Evolutionary conservation across 1,284 basidiomycete genomes (phyloP).

Genomic region (Puccinia sorghi): DNA sequence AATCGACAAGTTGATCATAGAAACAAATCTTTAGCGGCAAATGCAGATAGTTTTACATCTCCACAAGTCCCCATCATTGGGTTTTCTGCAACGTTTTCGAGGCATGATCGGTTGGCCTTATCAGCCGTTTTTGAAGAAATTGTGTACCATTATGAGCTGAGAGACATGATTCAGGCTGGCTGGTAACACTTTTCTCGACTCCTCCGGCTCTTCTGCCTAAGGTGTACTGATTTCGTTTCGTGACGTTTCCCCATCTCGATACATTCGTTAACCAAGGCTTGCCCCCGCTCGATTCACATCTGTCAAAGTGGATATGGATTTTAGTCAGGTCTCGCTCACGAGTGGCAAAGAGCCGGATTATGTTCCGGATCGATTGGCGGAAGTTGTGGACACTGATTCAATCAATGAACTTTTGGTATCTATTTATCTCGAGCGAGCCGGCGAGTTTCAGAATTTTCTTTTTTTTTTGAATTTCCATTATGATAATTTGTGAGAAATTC

Average conservation of each 20-base stretch:
- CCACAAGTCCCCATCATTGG: slow-evolving; percentile 76
- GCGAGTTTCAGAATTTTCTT: slow-evolving; percentile 60
- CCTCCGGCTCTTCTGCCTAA: not conserved
- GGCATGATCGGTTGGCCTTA: slow-evolving; percentile 86
- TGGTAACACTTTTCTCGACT: slow-evolving; percentile 64
- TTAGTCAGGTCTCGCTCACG: slow-evolving; percentile 68
- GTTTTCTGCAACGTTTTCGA: slow-evolving; percentile 90
- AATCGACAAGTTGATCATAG: slow-evolving; percentile 61
- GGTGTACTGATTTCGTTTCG: not conserved
- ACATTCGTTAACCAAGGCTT: slow-evolving; percentile 64
- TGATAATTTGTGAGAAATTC: slow-evolving; percentile 6
- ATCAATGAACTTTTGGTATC: slow-evolving; percentile 75
- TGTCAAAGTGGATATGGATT: slow-evolving; percentile 71
- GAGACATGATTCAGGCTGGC: slow-evolving; percentile 86
- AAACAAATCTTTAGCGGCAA: slow-evolving; percentile 10
- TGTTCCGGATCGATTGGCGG: slow-evolving; percentile 71
- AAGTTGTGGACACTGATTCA: slow-evolving; percentile 73
- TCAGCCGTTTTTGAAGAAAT: slow-evolving; percentile 85
- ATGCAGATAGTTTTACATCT: slow-evolving; percentile 36
- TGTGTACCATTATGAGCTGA: slow-evolving; percentile 71
- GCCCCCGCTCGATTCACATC: slow-evolving; percentile 79
- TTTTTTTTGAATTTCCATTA: not conserved
- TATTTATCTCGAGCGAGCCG: slow-evolving; percentile 77
- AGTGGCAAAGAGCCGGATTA: slow-evolving; percentile 69
- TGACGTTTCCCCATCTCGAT: not conserved